Base-by-base conservation (phyloP, 345 rosid species). In the Brassica nigra region DNA sequence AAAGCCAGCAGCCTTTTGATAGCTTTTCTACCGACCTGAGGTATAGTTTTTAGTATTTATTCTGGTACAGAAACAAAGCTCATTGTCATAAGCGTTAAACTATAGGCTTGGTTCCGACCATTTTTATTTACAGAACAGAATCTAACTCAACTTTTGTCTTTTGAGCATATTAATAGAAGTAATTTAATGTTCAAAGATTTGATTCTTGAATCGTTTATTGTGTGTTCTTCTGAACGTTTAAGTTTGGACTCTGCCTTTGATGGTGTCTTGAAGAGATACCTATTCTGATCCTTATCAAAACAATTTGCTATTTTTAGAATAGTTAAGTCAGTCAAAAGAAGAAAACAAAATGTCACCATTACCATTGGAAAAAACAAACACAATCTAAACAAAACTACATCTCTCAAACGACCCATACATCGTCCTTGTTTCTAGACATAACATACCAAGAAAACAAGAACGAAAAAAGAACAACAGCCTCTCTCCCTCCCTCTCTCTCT, bases 341-440 rank as follows among this genome's bases (percentile, higher is more conserved):
- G 8, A 54, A 54, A 54, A 54, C 59, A 54, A 54, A 15, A 54
- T 16, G 59, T 54, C 59, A 15, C 59, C 59, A 10, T 54, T 16
- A 7, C 23, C 59, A 63, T 80, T 75, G 62, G 39, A 70, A 64
- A 64, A 49, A 80, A 80, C 80, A 75, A 75, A 74, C 79, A 37
- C 37, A 63, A 63, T 74, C 79, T 55, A 69, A 70, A 75, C 83
- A 75, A 68, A 74, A 54, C 74, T 27, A 37, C 59, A 62, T 33
- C 75, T 68, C 65, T 34, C 57, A 80, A 66, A 37, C 20, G 59
- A 34, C 6, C 59, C 59, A 54, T 54, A 2, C 59, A 15, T 54
- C 59, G 59, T 54, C 59, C 59, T 54, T 54, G 59, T 54, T 54
- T 54, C 23, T 15, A 16, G 59, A 54, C 59, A 54, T 49, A 49